Evolutionary conservation across 495 filamentous ascomycete genomes (phyloP).

Genomic region (Penicillium tannophilum): DNA sequence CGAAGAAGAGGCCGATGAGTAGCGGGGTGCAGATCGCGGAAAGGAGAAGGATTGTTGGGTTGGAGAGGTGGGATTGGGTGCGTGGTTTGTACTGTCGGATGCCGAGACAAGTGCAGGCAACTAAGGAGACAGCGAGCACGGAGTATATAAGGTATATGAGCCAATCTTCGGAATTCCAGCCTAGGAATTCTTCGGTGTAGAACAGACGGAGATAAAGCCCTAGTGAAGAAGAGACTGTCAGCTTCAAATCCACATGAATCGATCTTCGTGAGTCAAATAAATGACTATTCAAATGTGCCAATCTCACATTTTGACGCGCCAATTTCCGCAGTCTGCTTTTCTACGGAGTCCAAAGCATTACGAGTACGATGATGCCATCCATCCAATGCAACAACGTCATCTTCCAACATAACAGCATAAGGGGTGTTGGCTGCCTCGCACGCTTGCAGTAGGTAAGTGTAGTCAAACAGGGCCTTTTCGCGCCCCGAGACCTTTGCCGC

Average conservation of each 20-base stretch:
- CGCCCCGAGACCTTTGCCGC: constrained; percentile 9
- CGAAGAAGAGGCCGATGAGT: constrained; percentile 34
- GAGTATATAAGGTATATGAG: constrained; percentile 37
- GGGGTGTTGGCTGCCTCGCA: constrained; percentile 38
- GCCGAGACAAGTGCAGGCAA: constrained; percentile 12
- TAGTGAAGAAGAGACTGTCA: not conserved
- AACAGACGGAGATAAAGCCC: constrained; percentile 60
- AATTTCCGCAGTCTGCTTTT: constrained; percentile 28
- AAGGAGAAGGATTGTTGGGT: constrained; percentile 16
- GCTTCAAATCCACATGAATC: too few relatives aligned
- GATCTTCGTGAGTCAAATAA: too few relatives aligned
- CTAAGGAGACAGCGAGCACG: constrained; percentile 19
- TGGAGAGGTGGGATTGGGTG: not conserved
- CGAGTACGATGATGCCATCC: constrained; percentile 52
- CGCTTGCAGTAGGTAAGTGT: constrained; percentile 33
- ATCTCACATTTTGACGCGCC: constrained; percentile 28
- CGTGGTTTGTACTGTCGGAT: not conserved
- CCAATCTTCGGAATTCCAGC: constrained; percentile 57
- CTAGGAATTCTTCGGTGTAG: constrained; percentile 54
- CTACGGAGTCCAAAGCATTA: constrained; percentile 36
- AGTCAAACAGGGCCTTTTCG: constrained; percentile 8
- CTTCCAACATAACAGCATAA: constrained; percentile 54
- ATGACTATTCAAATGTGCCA: not conserved
- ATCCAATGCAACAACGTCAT: constrained; percentile 52
- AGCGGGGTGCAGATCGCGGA: constrained; percentile 30